Evolutionary conservation across 345 rosid species (phyloP), one percentile per base, ranked within the genome.

Genomic region (Corchorus capsularis): DNA sequence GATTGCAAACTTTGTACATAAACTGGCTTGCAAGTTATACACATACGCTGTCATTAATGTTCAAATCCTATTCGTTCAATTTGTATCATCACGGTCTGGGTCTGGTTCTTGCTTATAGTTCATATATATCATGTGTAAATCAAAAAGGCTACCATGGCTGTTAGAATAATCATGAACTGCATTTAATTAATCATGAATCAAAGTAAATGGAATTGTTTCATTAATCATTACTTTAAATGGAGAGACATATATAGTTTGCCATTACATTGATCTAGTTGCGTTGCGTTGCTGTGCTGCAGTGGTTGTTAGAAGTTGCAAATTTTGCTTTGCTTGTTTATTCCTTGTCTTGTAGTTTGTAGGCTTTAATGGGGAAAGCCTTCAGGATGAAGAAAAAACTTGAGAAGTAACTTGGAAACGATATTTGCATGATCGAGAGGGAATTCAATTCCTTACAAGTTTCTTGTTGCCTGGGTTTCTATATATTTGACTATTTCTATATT

Each of bases 41-140:
- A 45, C 14, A 45, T 2, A 8, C 43, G 43, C n/a, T 61, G 15
- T 34, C 2, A 55, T 10, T 45, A 22, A 43, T 57, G 45, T 50
- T 59, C 77, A 75, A 59, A 37, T 55, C 63, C 45, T 41, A 80
- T 80, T 80, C 68, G 67, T 71, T 81, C 68, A 32, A 59, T 71
- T 76, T 76, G 74, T 75, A 64, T 43, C 50, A 34, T 63, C 16
- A 6, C 8, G 32, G 22, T 75, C 53, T 71, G 79, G 71, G 61
- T 71, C 82, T 68, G 49, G 41, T 43, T 54, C 32, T 68, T 74
- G 73, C 27, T 27, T 27, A 27, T 27, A 27, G 27, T 27, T 27
- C 27, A 27, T 27, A 27, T 27, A 27, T 27, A 27, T 27, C 27
- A 12, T 69, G 49, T 82, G 82, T 76, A 72, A 68, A 73, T 76